Conservation (phyloP, 106 monocot genomes). For the Posidonia australis region DNA sequence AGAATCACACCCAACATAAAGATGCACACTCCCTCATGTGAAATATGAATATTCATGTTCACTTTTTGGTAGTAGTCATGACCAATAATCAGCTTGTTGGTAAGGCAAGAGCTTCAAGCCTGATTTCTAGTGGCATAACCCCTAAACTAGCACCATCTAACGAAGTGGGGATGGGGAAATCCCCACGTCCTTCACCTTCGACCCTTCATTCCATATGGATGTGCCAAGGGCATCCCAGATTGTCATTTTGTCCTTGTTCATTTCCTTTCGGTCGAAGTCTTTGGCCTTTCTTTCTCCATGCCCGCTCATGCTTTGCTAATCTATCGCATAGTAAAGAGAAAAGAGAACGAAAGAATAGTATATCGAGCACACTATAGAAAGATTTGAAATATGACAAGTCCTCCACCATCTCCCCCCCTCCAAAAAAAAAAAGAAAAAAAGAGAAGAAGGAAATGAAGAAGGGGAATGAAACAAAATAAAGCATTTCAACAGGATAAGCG, state of each 20-base stretch:
- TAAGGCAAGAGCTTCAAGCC: neutral
- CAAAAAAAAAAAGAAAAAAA: no score
- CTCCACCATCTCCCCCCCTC: constrained; percentile 1
- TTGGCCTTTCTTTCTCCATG: constrained; percentile 5
- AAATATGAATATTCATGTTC: neutral
- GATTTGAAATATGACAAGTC: constrained; percentile 4
- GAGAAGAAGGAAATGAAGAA: constrained; percentile 6
- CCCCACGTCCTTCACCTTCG: no score
- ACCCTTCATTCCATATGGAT: constrained; percentile 2
- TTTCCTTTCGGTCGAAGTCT: neutral
- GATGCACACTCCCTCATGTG: no score
- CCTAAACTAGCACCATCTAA: neutral
- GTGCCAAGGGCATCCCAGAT: constrained; percentile 1
- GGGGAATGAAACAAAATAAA: constrained; percentile 4
- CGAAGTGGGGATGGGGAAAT: neutral
- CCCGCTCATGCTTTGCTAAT: neutral
- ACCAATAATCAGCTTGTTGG: constrained; percentile 1
- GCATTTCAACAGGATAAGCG: no score
- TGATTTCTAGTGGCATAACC: constrained; percentile 3
- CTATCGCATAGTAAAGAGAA: constrained; percentile 4
- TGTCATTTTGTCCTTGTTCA: constrained; percentile 6
- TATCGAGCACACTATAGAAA: neutral
- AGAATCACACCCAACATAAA: no score
- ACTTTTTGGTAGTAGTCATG: constrained; percentile 1
- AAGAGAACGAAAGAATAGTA: constrained; percentile 3